These are phyloP conservation scores for Coemansia sp. DNA, from an alignment of 192 early-diverging fungal species.

Conservation along the genomic window DNA sequence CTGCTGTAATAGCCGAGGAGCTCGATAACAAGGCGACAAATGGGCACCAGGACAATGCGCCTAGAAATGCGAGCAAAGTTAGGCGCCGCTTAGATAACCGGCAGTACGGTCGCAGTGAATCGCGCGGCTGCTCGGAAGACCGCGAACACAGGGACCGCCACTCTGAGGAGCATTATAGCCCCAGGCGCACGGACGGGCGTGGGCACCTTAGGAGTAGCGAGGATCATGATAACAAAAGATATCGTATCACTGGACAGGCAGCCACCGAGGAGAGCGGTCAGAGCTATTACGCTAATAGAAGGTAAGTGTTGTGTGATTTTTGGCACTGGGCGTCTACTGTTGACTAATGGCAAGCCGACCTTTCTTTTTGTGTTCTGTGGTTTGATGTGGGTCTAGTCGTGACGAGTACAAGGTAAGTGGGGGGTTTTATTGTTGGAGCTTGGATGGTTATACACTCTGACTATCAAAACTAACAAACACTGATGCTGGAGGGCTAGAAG, in stretches of 20 bases:
- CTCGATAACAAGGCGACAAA: background rate
- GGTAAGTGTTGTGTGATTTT: conserved; percentile 9
- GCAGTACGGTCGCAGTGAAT: conserved; percentile 40
- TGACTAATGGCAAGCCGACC: background rate
- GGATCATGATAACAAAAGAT: background rate
- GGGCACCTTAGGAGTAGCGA: background rate
- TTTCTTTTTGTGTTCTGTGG: background rate
- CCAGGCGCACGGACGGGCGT: background rate
- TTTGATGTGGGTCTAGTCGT: conserved; percentile 2
- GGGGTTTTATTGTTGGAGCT: background rate
- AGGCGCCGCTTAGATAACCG: conserved; percentile 36
- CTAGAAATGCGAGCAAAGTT: conserved; percentile 31
- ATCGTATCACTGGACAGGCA: background rate
- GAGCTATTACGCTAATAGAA: conserved; percentile 9
- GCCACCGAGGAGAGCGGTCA: background rate
- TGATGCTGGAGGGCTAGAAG: background rate
- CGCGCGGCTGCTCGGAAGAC: conserved; percentile 2
- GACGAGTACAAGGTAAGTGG: conserved; percentile 22
- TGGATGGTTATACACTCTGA: background rate
- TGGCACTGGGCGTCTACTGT: background rate
- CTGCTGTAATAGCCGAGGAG: conserved; percentile 24
- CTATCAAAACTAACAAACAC: too few species aligned
- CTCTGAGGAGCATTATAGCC: conserved; percentile 14
- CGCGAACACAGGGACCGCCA: background rate
- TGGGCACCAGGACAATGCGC: conserved; percentile 12